phyloP scores from a whole-genome alignment of 768 basidiomycete genomes.

The Boletus reticuloceps region DNA sequence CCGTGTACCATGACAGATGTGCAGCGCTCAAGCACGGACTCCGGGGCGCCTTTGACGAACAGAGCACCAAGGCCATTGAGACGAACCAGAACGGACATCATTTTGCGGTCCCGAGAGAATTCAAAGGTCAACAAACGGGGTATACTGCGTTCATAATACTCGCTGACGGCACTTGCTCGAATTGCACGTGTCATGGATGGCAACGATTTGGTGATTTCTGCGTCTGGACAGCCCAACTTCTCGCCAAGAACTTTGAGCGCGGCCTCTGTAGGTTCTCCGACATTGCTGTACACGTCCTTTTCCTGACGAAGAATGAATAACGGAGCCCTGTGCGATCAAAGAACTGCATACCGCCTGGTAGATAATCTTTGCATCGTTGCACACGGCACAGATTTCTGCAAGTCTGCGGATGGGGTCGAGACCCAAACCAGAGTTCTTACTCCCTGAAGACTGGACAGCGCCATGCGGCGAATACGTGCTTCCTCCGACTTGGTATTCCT shows the following conservation, averaged over 20 bases:
- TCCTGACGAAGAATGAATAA: conserved; percentile 48
- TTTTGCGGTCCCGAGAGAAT: conserved; percentile 97
- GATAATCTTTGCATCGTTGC: conserved; percentile 91
- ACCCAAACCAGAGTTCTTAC: conserved; percentile 58
- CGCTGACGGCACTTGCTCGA: conserved; percentile 84
- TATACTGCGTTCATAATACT: conserved; percentile 72
- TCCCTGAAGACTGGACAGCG: conserved; percentile 62
- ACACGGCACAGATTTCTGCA: conserved; percentile 89
- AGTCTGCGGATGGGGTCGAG: conserved; percentile 77
- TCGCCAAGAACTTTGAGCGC: conserved; percentile 93
- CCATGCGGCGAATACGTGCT: conserved; percentile 90
- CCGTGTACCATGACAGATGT: conserved; percentile 68
- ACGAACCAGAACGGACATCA: conserved; percentile 94
- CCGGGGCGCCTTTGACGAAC: conserved; percentile 95
- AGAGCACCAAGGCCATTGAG: conserved; percentile 69
- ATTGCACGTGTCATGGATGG: conserved; percentile 49
- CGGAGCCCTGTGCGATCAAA: not conserved
- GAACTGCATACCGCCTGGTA: conserved; percentile 63
- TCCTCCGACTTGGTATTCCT: conserved; percentile 83
- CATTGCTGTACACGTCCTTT: conserved; percentile 70
- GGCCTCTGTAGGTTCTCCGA: conserved; percentile 97
- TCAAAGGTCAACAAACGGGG: conserved; percentile 91
- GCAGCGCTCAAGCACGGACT: conserved; percentile 91
- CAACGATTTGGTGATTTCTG: conserved; percentile 55
- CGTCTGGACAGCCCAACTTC: conserved; percentile 80